These are phyloP conservation scores for Tolypocladium endophyticum DNA, from an alignment of 2,329 filamentous ascomycete genomes.

Conservation along the genomic window DNA sequence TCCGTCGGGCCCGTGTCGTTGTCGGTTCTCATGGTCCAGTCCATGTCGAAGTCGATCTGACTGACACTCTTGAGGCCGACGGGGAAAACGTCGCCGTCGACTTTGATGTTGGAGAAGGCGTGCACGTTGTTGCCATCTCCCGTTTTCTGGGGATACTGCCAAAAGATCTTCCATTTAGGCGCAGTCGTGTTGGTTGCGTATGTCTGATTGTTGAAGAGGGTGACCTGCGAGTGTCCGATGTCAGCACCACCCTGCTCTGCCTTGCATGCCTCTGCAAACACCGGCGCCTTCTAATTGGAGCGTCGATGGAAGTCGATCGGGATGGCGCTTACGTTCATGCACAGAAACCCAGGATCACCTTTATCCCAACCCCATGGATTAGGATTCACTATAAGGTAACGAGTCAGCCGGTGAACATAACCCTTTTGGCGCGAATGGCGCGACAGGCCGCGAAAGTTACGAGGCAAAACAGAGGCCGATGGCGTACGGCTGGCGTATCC, in stretches of 20 bases:
- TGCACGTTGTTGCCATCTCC: slow-evolving; percentile 31
- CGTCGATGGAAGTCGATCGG: not conserved
- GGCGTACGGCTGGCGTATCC: not conserved
- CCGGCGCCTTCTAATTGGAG: not conserved
- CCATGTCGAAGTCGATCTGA: slow-evolving; percentile 31
- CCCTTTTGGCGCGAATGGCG: not conserved
- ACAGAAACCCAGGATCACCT: slow-evolving; percentile 28
- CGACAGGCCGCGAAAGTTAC: not conserved
- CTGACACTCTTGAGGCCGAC: slow-evolving; percentile 25
- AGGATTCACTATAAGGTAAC: slow-evolving; percentile 33
- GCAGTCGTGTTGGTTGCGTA: slow-evolving; percentile 35
- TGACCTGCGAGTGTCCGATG: slow-evolving; percentile 24
- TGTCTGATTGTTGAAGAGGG: slow-evolving; percentile 36
- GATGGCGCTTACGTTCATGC: slow-evolving; percentile 38
- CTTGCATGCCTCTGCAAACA: not conserved
- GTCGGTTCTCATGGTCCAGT: slow-evolving; percentile 37
- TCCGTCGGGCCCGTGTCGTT: slow-evolving; percentile 26
- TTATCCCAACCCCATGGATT: slow-evolving; percentile 41
- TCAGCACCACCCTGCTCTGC: not conserved
- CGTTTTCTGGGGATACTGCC: slow-evolving; percentile 33
- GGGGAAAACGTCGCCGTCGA: slow-evolving; percentile 33
- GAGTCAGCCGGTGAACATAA: slow-evolving; percentile 1
- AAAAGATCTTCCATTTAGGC: slow-evolving; percentile 40
- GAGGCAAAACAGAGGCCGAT: too few relatives aligned
- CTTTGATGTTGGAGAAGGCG: slow-evolving; percentile 42